Conservation (phyloP, 495 filamentous ascomycete genomes). For the Aspergillus campestris region DNA sequence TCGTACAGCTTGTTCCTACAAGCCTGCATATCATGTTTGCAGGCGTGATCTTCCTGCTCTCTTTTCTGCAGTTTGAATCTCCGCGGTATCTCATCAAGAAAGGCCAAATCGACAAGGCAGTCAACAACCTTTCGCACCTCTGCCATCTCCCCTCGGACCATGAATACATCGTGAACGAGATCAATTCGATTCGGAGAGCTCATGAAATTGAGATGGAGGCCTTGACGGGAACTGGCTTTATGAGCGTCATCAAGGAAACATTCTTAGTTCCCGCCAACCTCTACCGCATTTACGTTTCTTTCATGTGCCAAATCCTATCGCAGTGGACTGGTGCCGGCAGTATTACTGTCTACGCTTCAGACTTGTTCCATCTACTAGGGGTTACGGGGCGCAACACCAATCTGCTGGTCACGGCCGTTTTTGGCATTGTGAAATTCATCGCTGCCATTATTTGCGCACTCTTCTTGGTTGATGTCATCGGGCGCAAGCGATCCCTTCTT, state of each 20-base stretch:
- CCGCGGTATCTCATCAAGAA: constrained; percentile 54
- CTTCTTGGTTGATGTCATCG: constrained; percentile 69
- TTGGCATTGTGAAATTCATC: constrained; percentile 60
- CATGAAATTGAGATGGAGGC: constrained; percentile 63
- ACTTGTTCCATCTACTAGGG: constrained; percentile 60
- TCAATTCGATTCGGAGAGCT: constrained; percentile 54
- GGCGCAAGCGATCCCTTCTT: constrained; percentile 59
- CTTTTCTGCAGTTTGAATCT: constrained; percentile 57
- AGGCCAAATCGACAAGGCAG: constrained; percentile 46
- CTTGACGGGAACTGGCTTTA: constrained; percentile 44
- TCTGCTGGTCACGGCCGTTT: constrained; percentile 61
- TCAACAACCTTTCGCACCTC: constrained; percentile 30
- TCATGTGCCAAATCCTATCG: constrained; percentile 51
- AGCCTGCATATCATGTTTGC: constrained; percentile 63
- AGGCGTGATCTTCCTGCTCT: constrained; percentile 50
- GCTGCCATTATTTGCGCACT: constrained; percentile 56
- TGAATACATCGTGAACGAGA: constrained; percentile 45
- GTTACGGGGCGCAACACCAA: constrained; percentile 51
- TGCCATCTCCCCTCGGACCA: constrained; percentile 35
- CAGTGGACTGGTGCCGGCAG: constrained; percentile 64
- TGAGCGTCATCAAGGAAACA: constrained; percentile 51
- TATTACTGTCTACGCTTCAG: constrained; percentile 59
- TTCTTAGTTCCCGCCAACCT: constrained; percentile 52
- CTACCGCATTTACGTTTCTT: constrained; percentile 52
- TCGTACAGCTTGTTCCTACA: constrained; percentile 37